Percentiles rank a stretch among this genome's conserved stretches.
These are phyloP conservation scores for Sugiyamaella novakii DNA, from an alignment of 1,139 yeast species.

Conservation along the genomic window DNA sequence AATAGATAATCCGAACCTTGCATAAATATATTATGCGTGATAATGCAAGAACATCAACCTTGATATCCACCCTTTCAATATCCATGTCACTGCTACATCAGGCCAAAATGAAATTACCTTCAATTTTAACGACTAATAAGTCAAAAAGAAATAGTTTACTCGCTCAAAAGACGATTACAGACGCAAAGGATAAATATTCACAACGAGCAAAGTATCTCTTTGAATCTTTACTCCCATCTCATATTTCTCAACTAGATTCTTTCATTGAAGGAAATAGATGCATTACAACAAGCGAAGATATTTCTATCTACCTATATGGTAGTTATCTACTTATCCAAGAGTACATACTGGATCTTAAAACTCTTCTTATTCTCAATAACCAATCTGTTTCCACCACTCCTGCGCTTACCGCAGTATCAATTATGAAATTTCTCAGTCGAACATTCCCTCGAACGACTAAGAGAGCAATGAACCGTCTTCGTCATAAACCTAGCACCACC, in stretches of 20 bases:
- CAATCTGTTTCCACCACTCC: neutral
- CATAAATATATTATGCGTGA: too few relatives aligned
- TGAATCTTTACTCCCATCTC: neutral
- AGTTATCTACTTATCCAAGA: neutral
- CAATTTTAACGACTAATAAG: too few relatives aligned
- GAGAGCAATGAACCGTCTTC: neutral
- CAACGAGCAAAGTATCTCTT: neutral
- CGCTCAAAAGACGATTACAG: neutral
- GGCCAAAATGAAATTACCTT: too few relatives aligned
- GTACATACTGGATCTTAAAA: conserved; percentile 7
- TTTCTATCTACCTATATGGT: neutral
- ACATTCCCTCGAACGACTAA: conserved; percentile 9
- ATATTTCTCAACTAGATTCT: neutral
- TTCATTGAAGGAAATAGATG: conserved; percentile 5
- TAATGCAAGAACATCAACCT: too few relatives aligned
- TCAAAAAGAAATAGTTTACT: neutral
- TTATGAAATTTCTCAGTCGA: conserved; percentile 2
- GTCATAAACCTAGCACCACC: neutral
- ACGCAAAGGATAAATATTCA: neutral
- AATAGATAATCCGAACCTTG: too few relatives aligned
- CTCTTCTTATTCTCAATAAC: neutral
- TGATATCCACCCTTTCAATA: too few relatives aligned
- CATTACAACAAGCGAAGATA: neutral
- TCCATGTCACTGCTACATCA: too few relatives aligned
- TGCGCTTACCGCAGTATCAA: neutral